Evolutionary conservation across 371 early-diverging fungal species (phyloP), one percentile per base, ranked within the genome.

Genomic region (Choanephora cucurbitarum): DNA sequence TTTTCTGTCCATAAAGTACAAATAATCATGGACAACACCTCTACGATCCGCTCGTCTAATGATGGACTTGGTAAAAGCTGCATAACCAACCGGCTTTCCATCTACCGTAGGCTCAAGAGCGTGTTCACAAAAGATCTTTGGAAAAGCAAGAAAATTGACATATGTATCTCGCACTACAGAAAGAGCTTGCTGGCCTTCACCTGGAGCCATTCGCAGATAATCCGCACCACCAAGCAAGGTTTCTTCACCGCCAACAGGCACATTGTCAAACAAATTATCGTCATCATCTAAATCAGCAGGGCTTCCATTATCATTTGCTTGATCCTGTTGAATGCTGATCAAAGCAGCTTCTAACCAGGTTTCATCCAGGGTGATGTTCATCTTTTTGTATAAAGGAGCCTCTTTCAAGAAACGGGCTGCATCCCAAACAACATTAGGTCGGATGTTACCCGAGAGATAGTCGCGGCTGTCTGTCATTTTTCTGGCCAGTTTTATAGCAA

Each of bases 401-500:
- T 45, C n/a, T 45, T 28, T 28, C n/a, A 55, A 45, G 14, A 37
- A 43, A 9, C 23, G 3, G 2, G 34, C 32, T 23, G 55, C 55
- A n/a, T 19, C 18, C 10, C 28, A 24, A 18, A 55, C 46, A 5
- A 17, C 15, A 18, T 15, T 34, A 14, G 47, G 32, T 11, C 47
- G 13, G 10, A 55, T 39, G 24, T 55, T 55, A 14, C 55, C 55
- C 19, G 32, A 18, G 17, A 37, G 32, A 34, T 55, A 45, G 21
- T 55, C 39, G 2, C 23, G 9, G 2, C 17, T 8, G 23, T 55
- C 34, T 39, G 24, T 4, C n/a, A 55, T 19, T 19, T 39, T 21
- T 55, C 55, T 32, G 18, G 55, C 45, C 47, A 55, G 23, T 22
- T 39, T 32, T 2, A 55, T 8, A 23, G 39, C 42, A 13, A 55